Evolutionary conservation across 1,284 basidiomycete genomes (phyloP), one percentile per base, ranked within the genome.

Genomic region (Cryptococcus sp.): DNA sequence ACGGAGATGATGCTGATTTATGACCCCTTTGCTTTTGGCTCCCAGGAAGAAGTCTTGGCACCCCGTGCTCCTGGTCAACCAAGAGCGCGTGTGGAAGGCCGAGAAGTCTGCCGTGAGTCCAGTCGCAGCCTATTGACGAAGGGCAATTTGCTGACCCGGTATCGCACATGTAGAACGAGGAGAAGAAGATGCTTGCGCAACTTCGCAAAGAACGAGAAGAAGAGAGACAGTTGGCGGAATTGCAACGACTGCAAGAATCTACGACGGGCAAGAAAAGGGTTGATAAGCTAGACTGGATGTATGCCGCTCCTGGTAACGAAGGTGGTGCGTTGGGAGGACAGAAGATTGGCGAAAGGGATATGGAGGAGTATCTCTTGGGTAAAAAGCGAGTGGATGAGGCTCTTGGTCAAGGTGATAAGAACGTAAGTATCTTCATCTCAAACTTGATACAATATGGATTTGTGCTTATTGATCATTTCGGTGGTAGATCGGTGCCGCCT

Each of bases 11-110:
- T 11, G 25, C 8, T 41, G 40, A 23, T 23, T 43, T 45, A 44
- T 54, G 51, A 49, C 44, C 43, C 25, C 29, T 13, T 34, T 34
- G 8, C 26, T 5, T 38, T 10, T 34, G 11, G 41, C 93, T 78
- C 92, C 92, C 73, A 94, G 94, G 93, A 97, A 96, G 80, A 94
- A 95, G 85, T 92, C 91, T 66, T 97, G 94, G 93, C 93, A 97
- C 79, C 92, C 93, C 83, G 89, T 95, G 84, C 90, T 97, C 81
- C 81, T 95, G 80, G 92, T 91, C 78, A 96, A 97, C 81, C 94
- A 98, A 87, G 93, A 97, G 87, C 87, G 89, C 84, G 95, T 99
- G 71, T 99, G 96, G 95, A 86, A 97, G 62, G 89, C 95, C 79
- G 95, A 99, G 80, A 93, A 96, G 85, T 89, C 91, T 75, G 93